These are phyloP conservation scores for Ceratocystis destructans DNA, from an alignment of 2,329 filamentous ascomycete genomes.

Conservation along the genomic window DNA sequence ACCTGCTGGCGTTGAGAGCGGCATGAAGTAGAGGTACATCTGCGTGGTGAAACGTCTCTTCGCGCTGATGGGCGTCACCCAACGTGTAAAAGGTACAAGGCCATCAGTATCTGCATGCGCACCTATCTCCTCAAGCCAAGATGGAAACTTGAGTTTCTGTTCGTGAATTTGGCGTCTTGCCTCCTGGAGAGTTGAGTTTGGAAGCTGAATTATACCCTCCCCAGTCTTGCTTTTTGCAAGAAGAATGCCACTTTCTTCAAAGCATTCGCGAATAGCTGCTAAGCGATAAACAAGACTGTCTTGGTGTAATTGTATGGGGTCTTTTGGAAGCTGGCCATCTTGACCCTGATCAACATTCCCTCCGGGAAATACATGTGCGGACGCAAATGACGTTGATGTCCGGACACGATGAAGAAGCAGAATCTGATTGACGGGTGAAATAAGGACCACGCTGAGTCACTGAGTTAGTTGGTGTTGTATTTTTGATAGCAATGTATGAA, in stretches of 20 bases:
- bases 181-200: slow-evolving; percentile 44
- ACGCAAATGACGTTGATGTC: slow-evolving; percentile 71
- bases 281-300: slow-evolving; percentile 65
- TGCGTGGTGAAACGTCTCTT: slow-evolving; percentile 79
- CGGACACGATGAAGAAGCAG: slow-evolving; percentile 76
- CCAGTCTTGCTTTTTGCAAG: slow-evolving; percentile 39
- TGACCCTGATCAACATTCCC: slow-evolving; percentile 68
- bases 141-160: slow-evolving; percentile 48
- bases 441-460: slow-evolving; percentile 49
- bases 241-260: slow-evolving; percentile 87
- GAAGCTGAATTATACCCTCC: slow-evolving; percentile 46
- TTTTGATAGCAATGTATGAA: neutral
- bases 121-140: slow-evolving; percentile 47
- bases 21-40: slow-evolving; percentile 91
- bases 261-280: slow-evolving; percentile 78
- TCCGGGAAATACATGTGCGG: slow-evolving; percentile 89
- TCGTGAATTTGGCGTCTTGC: slow-evolving; percentile 57
- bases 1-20: slow-evolving; percentile 33
- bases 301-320: slow-evolving; percentile 45
- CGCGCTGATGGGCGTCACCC: slow-evolving; percentile 67
- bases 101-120: slow-evolving; percentile 45
- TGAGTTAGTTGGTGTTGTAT: neutral
- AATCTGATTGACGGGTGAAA: slow-evolving; percentile 78
- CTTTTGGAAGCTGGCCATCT: slow-evolving; percentile 47
- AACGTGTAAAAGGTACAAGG: slow-evolving; percentile 73